Percentiles rank a stretch among this genome's conserved stretches.
These are phyloP conservation scores for Ephemerocybe angulata DNA, from an alignment of 768 basidiomycete genomes.

Conservation along the genomic window DNA sequence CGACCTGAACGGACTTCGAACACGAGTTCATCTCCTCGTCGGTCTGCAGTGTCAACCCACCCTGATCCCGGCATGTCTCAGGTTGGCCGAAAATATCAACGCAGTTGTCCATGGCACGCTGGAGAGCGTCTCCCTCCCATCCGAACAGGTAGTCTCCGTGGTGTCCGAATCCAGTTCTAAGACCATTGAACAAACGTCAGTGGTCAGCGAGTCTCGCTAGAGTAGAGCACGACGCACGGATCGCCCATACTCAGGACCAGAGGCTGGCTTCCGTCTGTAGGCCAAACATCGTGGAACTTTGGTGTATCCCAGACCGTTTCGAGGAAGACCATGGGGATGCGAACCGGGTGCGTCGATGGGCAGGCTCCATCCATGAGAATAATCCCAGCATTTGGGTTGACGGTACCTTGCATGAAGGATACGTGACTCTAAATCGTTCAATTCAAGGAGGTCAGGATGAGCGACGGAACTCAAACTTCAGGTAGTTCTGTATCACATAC, in stretches of 20 bases:
- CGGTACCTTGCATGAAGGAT: not conserved
- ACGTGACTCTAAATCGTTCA: not conserved
- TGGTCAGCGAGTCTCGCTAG: not conserved
- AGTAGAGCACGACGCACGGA: not conserved
- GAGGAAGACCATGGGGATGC: slow-evolving; percentile 4
- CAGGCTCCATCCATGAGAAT: slow-evolving; percentile 2
- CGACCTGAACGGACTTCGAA: not conserved
- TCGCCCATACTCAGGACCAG: slow-evolving; percentile 4
- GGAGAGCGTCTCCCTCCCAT: slow-evolving; percentile 4
- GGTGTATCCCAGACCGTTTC: slow-evolving; percentile 3
- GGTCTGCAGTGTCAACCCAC: not conserved
- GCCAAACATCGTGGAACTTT: slow-evolving; percentile 3
- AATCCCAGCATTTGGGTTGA: slow-evolving; percentile 1
- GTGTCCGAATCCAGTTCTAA: slow-evolving; percentile 1
- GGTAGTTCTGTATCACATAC: not conserved
- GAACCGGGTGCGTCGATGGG: not conserved
- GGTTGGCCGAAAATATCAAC: not conserved
- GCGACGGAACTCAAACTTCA: not conserved
- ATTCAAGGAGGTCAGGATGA: not conserved
- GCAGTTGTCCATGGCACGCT: slow-evolving; percentile 3
- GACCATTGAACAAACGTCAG: not conserved
- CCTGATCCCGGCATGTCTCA: not conserved
- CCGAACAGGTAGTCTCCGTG: slow-evolving; percentile 2
- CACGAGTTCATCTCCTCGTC: slow-evolving; percentile 5
- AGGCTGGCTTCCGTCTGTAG: slow-evolving; percentile 1